phyloP scores from a whole-genome alignment of 2,329 filamentous ascomycete species.

The Aotearoamyces nothofagi region DNA sequence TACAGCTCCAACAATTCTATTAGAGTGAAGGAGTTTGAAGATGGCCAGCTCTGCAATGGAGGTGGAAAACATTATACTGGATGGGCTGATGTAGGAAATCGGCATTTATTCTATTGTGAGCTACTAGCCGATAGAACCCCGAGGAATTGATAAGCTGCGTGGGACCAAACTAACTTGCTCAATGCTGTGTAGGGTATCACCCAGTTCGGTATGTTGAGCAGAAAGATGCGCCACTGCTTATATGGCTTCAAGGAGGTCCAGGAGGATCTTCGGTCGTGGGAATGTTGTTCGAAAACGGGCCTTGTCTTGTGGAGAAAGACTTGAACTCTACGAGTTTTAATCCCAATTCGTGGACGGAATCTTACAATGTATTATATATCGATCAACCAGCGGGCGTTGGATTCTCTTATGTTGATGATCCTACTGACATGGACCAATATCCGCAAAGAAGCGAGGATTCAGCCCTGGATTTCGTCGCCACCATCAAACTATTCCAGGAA shows the following conservation, averaged over 20 bases:
- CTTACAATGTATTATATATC: slow-evolving; percentile 30
- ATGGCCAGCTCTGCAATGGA: too few species aligned
- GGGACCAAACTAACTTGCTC: too few species aligned
- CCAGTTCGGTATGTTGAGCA: not conserved
- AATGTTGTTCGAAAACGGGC: slow-evolving; percentile 40
- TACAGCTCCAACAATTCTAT: too few species aligned
- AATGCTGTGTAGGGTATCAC: slow-evolving; percentile 2
- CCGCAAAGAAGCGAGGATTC: slow-evolving; percentile 36
- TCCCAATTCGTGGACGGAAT: slow-evolving; percentile 46
- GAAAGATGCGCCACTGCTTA: slow-evolving; percentile 30
- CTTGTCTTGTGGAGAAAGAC: slow-evolving; percentile 20
- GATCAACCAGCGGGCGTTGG: slow-evolving; percentile 23
- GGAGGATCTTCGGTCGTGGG: slow-evolving; percentile 45
- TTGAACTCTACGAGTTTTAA: slow-evolving; percentile 27
- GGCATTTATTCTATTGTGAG: slow-evolving; percentile 1
- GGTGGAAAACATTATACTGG: too few species aligned
- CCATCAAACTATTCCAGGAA: slow-evolving; percentile 37
- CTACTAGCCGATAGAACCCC: too few species aligned
- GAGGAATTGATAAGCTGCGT: too few species aligned
- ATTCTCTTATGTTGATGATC: slow-evolving; percentile 1
- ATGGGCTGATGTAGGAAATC: not conserved
- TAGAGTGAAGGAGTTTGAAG: too few species aligned
- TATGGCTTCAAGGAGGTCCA: slow-evolving; percentile 51
- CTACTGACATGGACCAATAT: slow-evolving; percentile 1
- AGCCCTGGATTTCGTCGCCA: slow-evolving; percentile 39